A percentile compares a stretch with the other conserved stretches of the same genome.
These are phyloP conservation scores for Verticillium dahliae DNA, from an alignment of 2,329 filamentous ascomycete genomes.

Conservation along the genomic window DNA sequence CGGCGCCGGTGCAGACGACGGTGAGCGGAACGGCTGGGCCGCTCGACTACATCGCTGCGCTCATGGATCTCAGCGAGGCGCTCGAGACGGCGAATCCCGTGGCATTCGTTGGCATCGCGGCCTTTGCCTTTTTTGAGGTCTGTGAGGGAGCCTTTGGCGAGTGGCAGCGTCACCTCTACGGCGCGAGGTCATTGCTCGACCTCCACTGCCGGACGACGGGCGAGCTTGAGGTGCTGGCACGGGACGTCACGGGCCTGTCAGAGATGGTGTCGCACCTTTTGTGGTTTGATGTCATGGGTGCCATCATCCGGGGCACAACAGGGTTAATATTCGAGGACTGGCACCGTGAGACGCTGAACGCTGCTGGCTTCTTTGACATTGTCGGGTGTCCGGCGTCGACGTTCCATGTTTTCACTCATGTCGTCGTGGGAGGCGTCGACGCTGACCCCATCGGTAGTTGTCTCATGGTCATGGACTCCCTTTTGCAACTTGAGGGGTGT, in stretches of 20 bases:
- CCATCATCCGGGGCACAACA: conserved; percentile 12
- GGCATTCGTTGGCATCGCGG: conserved; percentile 34
- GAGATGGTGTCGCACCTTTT: conserved; percentile 30
- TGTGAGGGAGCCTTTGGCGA: conserved; percentile 28
- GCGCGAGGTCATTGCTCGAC: conserved; percentile 31
- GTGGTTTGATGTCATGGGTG: conserved; percentile 32
- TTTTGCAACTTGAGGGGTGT: conserved; percentile 13
- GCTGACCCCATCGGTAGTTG: conserved; percentile 11
- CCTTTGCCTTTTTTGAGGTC: conserved; percentile 36
- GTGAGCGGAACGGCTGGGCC: no score
- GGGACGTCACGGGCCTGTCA: conserved; percentile 24
- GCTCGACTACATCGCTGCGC: conserved; percentile 21
- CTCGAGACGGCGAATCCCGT: conserved; percentile 31
- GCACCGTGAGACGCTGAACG: conserved; percentile 25
- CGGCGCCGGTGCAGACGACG: no score
- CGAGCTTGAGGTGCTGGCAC: conserved; percentile 25
- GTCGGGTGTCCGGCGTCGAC: conserved; percentile 30
- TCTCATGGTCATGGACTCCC: conserved; percentile 18
- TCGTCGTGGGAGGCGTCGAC: conserved; percentile 17
- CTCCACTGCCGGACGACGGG: conserved; percentile 26
- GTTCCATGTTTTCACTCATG: conserved; percentile 25
- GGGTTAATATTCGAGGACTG: conserved; percentile 31
- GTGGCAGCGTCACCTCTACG: conserved; percentile 30
- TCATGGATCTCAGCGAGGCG: conserved; percentile 29
- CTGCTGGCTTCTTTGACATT: conserved; percentile 24